phyloP scores from a whole-genome alignment of 306 rosid species.

The Nissolia schottii region DNA sequence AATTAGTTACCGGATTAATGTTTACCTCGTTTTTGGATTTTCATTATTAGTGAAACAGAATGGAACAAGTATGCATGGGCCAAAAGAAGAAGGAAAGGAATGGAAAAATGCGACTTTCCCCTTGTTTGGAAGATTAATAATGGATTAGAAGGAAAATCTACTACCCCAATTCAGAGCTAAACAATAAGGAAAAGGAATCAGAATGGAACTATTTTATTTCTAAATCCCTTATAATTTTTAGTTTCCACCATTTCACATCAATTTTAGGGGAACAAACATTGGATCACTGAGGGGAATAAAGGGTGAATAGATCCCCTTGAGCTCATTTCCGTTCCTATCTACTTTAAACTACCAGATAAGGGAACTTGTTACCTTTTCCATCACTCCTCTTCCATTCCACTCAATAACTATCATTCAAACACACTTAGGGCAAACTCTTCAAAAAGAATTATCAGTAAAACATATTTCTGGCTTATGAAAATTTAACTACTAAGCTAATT shows the following conservation, averaged over 20 bases:
- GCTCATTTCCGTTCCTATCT: background rate
- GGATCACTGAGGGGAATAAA: background rate
- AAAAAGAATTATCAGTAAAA: background rate
- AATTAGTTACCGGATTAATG: background rate
- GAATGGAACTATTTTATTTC: background rate
- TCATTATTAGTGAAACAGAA: background rate
- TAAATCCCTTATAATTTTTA: background rate
- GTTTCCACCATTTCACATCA: background rate
- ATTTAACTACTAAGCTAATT: background rate
- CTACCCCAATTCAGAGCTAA: background rate
- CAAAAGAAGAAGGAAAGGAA: background rate
- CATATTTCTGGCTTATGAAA: background rate
- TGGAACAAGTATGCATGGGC: background rate
- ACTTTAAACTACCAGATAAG: background rate
- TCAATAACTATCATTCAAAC: background rate
- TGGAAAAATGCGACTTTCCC: conserved; percentile 3
- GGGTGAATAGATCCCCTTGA: background rate
- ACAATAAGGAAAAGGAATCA: background rate
- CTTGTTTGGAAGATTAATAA: background rate
- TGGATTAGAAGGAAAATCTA: background rate
- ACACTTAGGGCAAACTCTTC: background rate
- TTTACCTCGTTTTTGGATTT: background rate
- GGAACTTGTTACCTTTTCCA: background rate
- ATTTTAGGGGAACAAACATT: background rate
- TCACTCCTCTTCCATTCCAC: background rate